phyloP scores from a whole-genome alignment of 2,329 filamentous ascomycete genomes.

The Colletotrichum somersetense region DNA sequence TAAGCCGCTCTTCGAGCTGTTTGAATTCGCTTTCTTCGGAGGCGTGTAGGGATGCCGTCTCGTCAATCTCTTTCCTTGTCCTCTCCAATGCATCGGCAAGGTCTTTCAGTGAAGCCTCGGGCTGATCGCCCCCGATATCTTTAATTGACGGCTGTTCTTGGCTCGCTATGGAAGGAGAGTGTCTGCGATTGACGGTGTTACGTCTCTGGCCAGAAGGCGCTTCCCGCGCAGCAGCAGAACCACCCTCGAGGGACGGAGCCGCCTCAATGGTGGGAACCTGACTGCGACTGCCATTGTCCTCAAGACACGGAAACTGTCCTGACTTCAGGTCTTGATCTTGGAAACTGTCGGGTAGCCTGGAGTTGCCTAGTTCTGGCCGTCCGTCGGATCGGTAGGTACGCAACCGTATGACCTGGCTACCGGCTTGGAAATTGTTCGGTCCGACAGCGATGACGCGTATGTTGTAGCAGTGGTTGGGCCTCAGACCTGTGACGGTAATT shows the following conservation, averaged over 20 bases:
- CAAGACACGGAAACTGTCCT: slow-evolving; percentile 44
- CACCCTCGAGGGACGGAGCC: slow-evolving; percentile 70
- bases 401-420: slow-evolving; percentile 86
- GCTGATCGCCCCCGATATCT: slow-evolving; percentile 59
- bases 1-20: slow-evolving; percentile 74
- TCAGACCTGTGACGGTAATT: slow-evolving; percentile 90
- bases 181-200: slow-evolving; percentile 78
- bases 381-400: slow-evolving; percentile 79
- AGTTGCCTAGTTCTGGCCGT: slow-evolving; percentile 69
- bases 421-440: slow-evolving; percentile 90
- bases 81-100: slow-evolving; percentile 85
- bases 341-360: slow-evolving; percentile 68
- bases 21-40: slow-evolving; percentile 80
- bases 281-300: slow-evolving; percentile 61
- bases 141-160: slow-evolving; percentile 64
- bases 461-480: slow-evolving; percentile 91
- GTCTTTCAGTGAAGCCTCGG: slow-evolving; percentile 78
- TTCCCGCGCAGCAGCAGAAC: slow-evolving; percentile 74
- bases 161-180: slow-evolving; percentile 63
- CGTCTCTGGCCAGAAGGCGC: slow-evolving; percentile 67
- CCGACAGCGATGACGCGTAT: slow-evolving; percentile 93
- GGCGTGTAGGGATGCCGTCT: slow-evolving; percentile 76
- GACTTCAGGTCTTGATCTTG: slow-evolving; percentile 61
- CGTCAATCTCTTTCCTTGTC: slow-evolving; percentile 86
- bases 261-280: slow-evolving; percentile 72